Evolutionary conservation across 129 eudicot species (phyloP), one percentile per base, ranked within the genome.

Genomic region (Lactuca saligna): DNA sequence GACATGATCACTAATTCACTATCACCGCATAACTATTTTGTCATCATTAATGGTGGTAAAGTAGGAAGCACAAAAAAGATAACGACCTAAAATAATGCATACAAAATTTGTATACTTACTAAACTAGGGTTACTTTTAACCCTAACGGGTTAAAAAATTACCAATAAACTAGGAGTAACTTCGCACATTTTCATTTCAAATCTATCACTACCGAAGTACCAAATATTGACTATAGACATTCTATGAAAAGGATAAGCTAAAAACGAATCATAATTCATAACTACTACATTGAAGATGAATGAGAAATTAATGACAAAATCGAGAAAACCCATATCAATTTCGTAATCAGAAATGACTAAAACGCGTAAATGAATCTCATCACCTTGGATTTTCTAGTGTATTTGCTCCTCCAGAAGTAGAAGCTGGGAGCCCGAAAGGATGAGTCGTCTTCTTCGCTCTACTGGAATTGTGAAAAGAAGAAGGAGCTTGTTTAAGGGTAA

Each of bases 401-500:
- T 42, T 83, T 49, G 71, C 77, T 63, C 74, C 68, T 46, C 74
- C 79, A 61, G 86, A 72, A 79, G 65, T 63, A 65, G 84, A 71
- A 66, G 39, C 65, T 84, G 35, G 61, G 31, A 69, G 39, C 13
- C 75, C 73, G 41, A 56, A 42, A 37, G 74, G 75, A 55, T 66
- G 58, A 1, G 41, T 51, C 8, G 48, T 34, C 53, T 81, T 87
- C 12, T 37, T 68, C 20, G 34, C 69, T 67, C 50, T 60, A 53
- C 72, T 72, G 13, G 75, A 79, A 71, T 42, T 57, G 13, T 32
- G 72, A 85, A 75, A 80, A 77, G 71, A 74, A 75, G 81, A 29
- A 51, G 95, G 94, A 44, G 87, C 80, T 79, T 88, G 86, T 63
- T 83, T 88, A 35, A 91, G 80, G 54, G 87, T 88, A 54, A 88